Conservation (phyloP, 495 filamentous ascomycete species). For the Penicillium alfredii region DNA sequence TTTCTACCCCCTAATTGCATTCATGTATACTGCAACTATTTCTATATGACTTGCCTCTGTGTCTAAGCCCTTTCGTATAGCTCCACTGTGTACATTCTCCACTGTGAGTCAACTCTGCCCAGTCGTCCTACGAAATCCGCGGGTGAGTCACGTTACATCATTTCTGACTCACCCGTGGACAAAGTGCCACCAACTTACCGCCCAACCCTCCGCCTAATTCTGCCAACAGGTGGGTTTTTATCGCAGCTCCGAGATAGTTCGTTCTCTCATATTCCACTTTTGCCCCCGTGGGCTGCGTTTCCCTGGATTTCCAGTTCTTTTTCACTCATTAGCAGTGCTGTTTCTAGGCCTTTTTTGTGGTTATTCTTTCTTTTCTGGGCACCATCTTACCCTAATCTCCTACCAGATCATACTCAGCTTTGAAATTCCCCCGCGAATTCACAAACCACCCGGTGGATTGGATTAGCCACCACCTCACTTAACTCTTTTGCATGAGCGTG, state of each 20-base stretch:
- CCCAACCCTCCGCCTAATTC: conserved; percentile 13
- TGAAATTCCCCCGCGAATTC: too few relatives aligned
- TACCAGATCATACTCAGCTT: too few relatives aligned
- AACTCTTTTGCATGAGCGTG: conserved; percentile 14
- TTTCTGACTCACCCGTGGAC: conserved; percentile 9
- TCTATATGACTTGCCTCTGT: background rate
- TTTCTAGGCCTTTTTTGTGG: too few relatives aligned
- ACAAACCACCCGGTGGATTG: too few relatives aligned
- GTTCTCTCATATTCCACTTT: conserved; percentile 3
- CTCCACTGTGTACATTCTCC: too few relatives aligned
- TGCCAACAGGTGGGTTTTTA: conserved; percentile 18
- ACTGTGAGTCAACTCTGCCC: too few relatives aligned
- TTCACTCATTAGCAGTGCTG: background rate
- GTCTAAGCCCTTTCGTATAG: too few relatives aligned
- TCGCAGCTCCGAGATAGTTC: conserved; percentile 13
- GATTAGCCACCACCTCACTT: too few relatives aligned
- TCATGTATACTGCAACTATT: conserved; percentile 1
- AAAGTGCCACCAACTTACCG: conserved; percentile 12
- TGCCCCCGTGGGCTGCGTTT: conserved; percentile 6
- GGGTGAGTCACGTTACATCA: conserved; percentile 8
- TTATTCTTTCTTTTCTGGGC: too few relatives aligned
- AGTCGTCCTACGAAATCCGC: too few relatives aligned
- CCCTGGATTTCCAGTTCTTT: conserved; percentile 1
- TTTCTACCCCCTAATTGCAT: conserved; percentile 2
- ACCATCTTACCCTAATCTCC: too few relatives aligned